Evolutionary conservation across 2,329 filamentous ascomycete genomes (phyloP).

Genomic region (Calonectria pseudoreteaudii): DNA sequence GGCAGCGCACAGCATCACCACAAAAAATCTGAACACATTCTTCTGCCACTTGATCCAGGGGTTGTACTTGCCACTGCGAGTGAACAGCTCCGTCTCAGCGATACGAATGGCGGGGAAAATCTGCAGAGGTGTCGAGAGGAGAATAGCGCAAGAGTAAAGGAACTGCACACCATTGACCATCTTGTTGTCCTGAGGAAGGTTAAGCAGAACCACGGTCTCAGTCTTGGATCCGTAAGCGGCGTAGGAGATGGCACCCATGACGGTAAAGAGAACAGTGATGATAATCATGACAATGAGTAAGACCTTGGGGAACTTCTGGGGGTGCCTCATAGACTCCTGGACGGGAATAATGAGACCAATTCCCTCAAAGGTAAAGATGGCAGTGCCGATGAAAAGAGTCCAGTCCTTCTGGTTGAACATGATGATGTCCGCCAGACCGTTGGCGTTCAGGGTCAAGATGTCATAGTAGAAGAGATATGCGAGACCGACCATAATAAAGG

Average conservation of each 20-base stretch:
- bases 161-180: constrained; percentile 97
- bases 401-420: constrained; percentile 92
- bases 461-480: constrained; percentile 98
- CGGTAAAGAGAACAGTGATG: constrained; percentile 90
- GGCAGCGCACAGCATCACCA: constrained; percentile 86
- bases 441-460: constrained; percentile 80
- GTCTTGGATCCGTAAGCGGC: constrained; percentile 95
- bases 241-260: constrained; percentile 93
- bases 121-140: constrained; percentile 93
- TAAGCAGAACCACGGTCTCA: constrained; percentile 95
- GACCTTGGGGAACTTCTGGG: constrained; percentile 89
- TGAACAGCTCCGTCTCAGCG: constrained; percentile 93
- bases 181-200: constrained; percentile 94
- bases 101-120: constrained; percentile 99
- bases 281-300: constrained; percentile 93
- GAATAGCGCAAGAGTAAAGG: constrained; percentile 96
- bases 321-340: constrained; percentile 95
- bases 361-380: constrained; percentile 98
- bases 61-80: constrained; percentile 95
- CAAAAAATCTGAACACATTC: constrained; percentile 94
- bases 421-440: constrained; percentile 86
- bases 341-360: constrained; percentile 98
- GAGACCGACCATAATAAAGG: constrained; percentile 92
- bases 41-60: constrained; percentile 99
- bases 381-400: constrained; percentile 98